phyloP scores from a whole-genome alignment of 257 asterid species.

The Lycium barbarum region DNA sequence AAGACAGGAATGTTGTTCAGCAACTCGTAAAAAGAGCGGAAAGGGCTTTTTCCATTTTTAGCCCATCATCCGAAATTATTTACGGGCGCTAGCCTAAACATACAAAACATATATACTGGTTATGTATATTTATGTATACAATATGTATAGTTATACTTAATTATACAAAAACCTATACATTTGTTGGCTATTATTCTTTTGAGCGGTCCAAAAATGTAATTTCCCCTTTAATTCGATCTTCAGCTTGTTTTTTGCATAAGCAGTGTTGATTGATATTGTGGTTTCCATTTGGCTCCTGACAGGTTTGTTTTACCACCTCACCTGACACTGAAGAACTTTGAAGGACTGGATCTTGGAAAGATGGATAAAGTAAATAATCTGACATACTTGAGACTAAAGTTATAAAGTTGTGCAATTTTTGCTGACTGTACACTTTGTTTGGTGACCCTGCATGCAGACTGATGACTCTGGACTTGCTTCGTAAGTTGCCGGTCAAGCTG shows the following conservation, averaged over 20 bases:
- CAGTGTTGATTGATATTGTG: neutral
- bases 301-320: constrained; percentile 76
- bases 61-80: too few relatives aligned
- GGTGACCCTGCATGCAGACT: constrained; percentile 50
- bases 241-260: neutral
- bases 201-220: too few relatives aligned
- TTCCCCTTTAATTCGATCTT: neutral
- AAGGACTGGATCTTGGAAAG: constrained; percentile 66
- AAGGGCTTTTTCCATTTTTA: too few relatives aligned
- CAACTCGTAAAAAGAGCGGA: constrained; percentile 84
- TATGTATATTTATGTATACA: too few relatives aligned
- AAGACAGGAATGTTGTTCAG: constrained; percentile 63
- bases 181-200: too few relatives aligned
- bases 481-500: constrained; percentile 66
- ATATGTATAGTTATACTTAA: too few relatives aligned
- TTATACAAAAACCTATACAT: too few relatives aligned
- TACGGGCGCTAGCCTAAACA: too few relatives aligned
- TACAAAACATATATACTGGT: too few relatives aligned
- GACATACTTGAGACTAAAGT: neutral
- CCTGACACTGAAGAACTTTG: constrained; percentile 71
- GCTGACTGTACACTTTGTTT: constrained; percentile 25
- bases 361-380: constrained; percentile 55
- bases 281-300: constrained; percentile 32
- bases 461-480: constrained; percentile 83
- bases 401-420: constrained; percentile 15